Conservation (phyloP, 371 early-diverging fungal genomes). For the Chytridium lagenaria region DNA sequence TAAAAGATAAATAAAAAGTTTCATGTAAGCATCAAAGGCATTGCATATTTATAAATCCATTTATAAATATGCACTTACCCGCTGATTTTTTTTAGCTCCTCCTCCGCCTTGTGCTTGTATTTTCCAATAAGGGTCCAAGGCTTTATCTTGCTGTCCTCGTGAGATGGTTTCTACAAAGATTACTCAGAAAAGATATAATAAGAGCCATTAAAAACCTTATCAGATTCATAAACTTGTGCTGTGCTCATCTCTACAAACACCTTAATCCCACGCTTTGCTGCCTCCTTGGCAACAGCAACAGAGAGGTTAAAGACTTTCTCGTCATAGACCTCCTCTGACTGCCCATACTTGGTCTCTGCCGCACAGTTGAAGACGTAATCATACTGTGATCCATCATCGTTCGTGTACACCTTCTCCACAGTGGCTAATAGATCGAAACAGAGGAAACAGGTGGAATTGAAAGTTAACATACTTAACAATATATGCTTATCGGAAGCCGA, state of each 20-base stretch:
- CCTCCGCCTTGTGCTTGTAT: slow-evolving; percentile 81
- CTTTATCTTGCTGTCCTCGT: slow-evolving; percentile 73
- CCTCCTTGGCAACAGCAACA: slow-evolving; percentile 77
- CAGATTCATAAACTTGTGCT: slow-evolving; percentile 85
- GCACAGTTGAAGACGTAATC: slow-evolving; percentile 92
- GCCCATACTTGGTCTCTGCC: slow-evolving; percentile 90
- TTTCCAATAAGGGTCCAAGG: slow-evolving; percentile 86
- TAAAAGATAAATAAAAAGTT: slow-evolving; percentile 3
- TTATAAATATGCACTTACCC: slow-evolving; percentile 46
- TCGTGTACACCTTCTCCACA: slow-evolving; percentile 73
- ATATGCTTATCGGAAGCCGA: background rate
- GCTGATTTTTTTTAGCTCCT: slow-evolving; percentile 68
- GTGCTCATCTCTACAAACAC: slow-evolving; percentile 85
- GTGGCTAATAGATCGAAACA: slow-evolving; percentile 53
- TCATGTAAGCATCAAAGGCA: too few species aligned
- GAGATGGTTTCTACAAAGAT: slow-evolving; percentile 66
- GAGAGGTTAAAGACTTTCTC: slow-evolving; percentile 81
- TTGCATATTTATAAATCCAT: background rate
- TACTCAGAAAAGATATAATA: background rate
- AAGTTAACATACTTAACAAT: background rate
- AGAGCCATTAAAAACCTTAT: slow-evolving; percentile 57
- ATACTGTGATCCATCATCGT: slow-evolving; percentile 65
- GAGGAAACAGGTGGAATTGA: background rate
- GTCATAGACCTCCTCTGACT: slow-evolving; percentile 83
- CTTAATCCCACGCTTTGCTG: slow-evolving; percentile 75